phyloP scores from a whole-genome alignment of 257 asterid species.

The Jacaranda mimosifolia region DNA sequence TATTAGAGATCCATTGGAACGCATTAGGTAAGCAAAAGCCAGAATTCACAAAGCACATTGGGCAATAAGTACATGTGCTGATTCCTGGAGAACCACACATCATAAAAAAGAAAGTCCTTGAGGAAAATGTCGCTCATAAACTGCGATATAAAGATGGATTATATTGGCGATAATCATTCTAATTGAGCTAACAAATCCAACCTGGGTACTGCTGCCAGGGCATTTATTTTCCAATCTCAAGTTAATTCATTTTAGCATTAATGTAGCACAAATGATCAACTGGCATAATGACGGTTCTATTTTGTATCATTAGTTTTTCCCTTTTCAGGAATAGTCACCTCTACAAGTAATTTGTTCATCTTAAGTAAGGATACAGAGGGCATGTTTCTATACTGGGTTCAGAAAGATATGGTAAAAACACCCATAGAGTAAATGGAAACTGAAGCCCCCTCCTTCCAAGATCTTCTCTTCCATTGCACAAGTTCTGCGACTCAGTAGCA shows the following conservation, averaged over 20 bases:
- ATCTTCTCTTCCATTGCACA: constrained; percentile 6
- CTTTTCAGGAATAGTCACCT: not conserved
- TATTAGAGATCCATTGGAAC: too few relatives aligned
- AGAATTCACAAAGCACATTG: too few relatives aligned
- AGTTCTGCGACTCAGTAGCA: constrained; percentile 12
- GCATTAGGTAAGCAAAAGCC: too few relatives aligned
- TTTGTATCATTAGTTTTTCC: not conserved
- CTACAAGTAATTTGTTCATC: constrained; percentile 12
- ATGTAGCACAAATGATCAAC: not conserved
- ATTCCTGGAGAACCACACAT: too few relatives aligned
- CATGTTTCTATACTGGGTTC: not conserved
- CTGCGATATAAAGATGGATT: too few relatives aligned
- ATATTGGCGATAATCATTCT: too few relatives aligned
- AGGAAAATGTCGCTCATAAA: too few relatives aligned
- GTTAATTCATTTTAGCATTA: not conserved
- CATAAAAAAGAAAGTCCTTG: too few relatives aligned
- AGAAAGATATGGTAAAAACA: not conserved
- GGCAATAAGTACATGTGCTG: too few relatives aligned
- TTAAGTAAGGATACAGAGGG: not conserved
- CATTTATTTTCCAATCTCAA: too few relatives aligned
- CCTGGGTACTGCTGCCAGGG: too few relatives aligned
- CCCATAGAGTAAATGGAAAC: not conserved
- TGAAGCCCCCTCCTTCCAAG: not conserved
- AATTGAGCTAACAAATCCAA: too few relatives aligned
- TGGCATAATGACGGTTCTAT: not conserved